phyloP scores from a whole-genome alignment of 768 basidiomycete species.

The Ramaria rubella region DNA sequence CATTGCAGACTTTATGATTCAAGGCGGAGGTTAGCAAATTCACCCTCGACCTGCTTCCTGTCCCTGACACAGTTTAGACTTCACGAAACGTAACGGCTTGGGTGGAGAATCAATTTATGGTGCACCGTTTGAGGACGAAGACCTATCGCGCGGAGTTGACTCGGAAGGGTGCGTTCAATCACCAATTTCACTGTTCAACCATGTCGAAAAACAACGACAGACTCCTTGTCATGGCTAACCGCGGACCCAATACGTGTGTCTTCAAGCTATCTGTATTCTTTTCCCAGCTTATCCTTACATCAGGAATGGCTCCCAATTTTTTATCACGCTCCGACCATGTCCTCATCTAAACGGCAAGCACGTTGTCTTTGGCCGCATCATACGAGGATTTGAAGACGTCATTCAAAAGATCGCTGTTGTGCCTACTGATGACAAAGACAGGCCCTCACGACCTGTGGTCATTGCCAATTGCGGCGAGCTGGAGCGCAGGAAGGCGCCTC shows the following conservation, averaged over 20 bases:
- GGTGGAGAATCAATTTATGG: conserved; percentile 84
- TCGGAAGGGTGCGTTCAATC: conserved; percentile 44
- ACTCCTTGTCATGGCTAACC: conserved; percentile 87
- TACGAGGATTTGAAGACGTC: conserved; percentile 56
- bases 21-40: conserved; percentile 57
- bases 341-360: conserved; percentile 71
- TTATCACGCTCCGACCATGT: conserved; percentile 71
- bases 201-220: conserved; percentile 24
- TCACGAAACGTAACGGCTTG: conserved; percentile 70
- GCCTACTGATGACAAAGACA: conserved; percentile 67
- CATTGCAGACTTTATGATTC: conserved; percentile 75
- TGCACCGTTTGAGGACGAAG: conserved; percentile 69
- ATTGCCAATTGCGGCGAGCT: conserved; percentile 82
- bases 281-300: conserved; percentile 18
- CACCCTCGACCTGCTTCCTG: neutral
- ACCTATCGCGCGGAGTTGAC: conserved; percentile 57
- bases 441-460: conserved; percentile 58
- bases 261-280: neutral
- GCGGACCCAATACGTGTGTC: conserved; percentile 39
- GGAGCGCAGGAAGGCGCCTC: conserved; percentile 45
- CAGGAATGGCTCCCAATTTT: conserved; percentile 86
- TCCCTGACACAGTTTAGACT: conserved; percentile 38
- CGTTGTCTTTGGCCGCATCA: conserved; percentile 48
- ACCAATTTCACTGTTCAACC: neutral
- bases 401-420: conserved; percentile 53